Base-by-base conservation (phyloP, 495 filamentous ascomycete species). In the Zalerion maritima region DNA sequence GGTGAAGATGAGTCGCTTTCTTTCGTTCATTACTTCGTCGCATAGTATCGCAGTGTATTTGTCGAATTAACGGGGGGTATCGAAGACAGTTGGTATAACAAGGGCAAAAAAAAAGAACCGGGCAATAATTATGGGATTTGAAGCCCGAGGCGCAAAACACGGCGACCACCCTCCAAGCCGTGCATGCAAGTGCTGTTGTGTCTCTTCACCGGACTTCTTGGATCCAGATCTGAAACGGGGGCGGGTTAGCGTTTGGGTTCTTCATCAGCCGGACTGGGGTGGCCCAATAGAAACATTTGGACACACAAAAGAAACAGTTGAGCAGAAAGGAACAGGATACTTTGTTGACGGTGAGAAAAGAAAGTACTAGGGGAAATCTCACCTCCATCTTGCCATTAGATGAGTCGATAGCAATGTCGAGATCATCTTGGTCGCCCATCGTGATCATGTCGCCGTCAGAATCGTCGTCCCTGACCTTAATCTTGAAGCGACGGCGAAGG, bases 361-460 rank as follows among this genome's bases (percentile, higher is more conserved):
- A 32, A 35, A 36, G 24, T 5, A 35, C 29, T 24, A 42, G 33
- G 42, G n/a, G 16, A 26, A 24, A 29, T 60, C 80, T 62, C 50
- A 96, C 84, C 72, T 96, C 89, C 68, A 96, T 74, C 70, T 94
- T 96, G 18, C 84, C 86, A 48, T 70, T 78, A 18, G 76, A 73
- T 3, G 55, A 59, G 45, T 57, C 60, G 31, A 96, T 65, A 22
- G 79, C 70, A 68, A 93, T 75, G 29, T 94, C 85, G 40, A 94
- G 53, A 63, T 97, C 89, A 45, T 97, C 89, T 54, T 92, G 80
- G 55, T 97, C 89, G 18, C 78, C 83, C 73, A 97, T 75, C 8
- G 84, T 94, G 50, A 97, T 87, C 77, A 93, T 81, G 46, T 94
- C 89, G 5, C 78, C 78, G 38, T 81, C 72, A 10, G 63, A 61